These are phyloP conservation scores for Colletotrichum agaves DNA, from an alignment of 2,329 filamentous ascomycete genomes.

Conservation along the genomic window DNA sequence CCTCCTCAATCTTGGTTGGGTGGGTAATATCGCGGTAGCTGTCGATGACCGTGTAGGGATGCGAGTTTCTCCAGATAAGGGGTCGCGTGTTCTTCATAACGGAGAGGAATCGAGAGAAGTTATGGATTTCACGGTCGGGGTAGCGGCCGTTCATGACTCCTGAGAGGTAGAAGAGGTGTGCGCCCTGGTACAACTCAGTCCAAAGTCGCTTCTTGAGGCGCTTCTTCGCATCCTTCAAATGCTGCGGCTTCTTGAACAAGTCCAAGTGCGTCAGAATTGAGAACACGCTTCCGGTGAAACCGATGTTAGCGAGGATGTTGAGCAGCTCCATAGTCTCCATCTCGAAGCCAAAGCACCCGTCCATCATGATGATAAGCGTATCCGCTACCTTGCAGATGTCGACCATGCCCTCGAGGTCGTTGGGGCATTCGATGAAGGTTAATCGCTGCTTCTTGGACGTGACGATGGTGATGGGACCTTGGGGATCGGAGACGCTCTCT, in stretches of 20 bases:
- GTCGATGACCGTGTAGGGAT: slow-evolving; percentile 93
- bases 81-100: slow-evolving; percentile 99
- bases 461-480: slow-evolving; percentile 93
- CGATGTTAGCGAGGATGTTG: slow-evolving; percentile 90
- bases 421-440: slow-evolving; percentile 97
- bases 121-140: slow-evolving; percentile 95
- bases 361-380: slow-evolving; percentile 97
- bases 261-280: slow-evolving; percentile 97
- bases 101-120: slow-evolving; percentile 91
- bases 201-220: slow-evolving; percentile 94
- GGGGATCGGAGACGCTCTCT: slow-evolving; percentile 89
- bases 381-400: slow-evolving; percentile 97
- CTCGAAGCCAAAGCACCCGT: slow-evolving; percentile 98
- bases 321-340: slow-evolving; percentile 99
- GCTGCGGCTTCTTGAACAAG: slow-evolving; percentile 92
- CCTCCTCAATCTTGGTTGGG: slow-evolving; percentile 87
- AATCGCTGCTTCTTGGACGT: slow-evolving; percentile 95
- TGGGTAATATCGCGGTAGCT: slow-evolving; percentile 96
- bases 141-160: slow-evolving; percentile 97
- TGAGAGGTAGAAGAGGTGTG: slow-evolving; percentile 95
- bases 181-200: slow-evolving; percentile 96
- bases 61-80: slow-evolving; percentile 95
- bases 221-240: slow-evolving; percentile 94
- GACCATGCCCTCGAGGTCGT: slow-evolving; percentile 95
- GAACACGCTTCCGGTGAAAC: slow-evolving; percentile 99